Conservation (phyloP, 169 alveolate genomes). For the Besnoitia besnoiti region DNA sequence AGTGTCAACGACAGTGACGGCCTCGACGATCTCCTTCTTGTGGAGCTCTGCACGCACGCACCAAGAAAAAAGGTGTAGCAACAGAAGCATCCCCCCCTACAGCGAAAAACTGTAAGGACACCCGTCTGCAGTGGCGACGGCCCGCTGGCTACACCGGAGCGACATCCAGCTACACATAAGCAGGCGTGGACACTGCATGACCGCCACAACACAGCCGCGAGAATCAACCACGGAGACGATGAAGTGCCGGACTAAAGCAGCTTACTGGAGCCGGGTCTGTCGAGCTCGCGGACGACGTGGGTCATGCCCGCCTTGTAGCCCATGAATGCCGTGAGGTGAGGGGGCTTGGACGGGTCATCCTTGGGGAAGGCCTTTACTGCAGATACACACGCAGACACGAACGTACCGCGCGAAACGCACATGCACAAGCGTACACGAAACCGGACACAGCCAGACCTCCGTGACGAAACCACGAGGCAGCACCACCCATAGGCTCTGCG, state of each 20-base stretch:
- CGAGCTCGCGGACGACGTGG: slow-evolving; percentile 98
- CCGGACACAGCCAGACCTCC: not conserved
- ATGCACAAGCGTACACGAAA: not conserved
- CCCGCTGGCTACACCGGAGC: too few relatives aligned
- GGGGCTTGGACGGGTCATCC: slow-evolving; percentile 95
- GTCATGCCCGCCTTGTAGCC: slow-evolving; percentile 99
- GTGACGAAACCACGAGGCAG: not conserved
- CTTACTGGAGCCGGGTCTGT: slow-evolving; percentile 95
- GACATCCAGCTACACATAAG: too few relatives aligned
- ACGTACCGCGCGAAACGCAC: too few relatives aligned
- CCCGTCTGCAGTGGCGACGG: not conserved
- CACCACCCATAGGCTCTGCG: not conserved
- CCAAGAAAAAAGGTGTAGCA: not conserved
- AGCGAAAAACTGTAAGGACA: too few relatives aligned
- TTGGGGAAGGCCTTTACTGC: slow-evolving; percentile 94
- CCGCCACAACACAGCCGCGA: slow-evolving; percentile 46
- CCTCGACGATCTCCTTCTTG: slow-evolving; percentile 99
- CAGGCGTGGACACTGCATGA: slow-evolving; percentile 47
- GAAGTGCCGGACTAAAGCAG: too few relatives aligned
- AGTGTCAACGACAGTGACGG: slow-evolving; percentile 98
- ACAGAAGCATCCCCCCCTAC: not conserved
- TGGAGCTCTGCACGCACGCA: slow-evolving; percentile 82
- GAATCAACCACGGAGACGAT: slow-evolving; percentile 31
- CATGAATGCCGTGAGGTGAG: slow-evolving; percentile 99
- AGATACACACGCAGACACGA: not conserved